phyloP scores from a whole-genome alignment of 2,329 filamentous ascomycete genomes.

The Keithomyces neogunnii region DNA sequence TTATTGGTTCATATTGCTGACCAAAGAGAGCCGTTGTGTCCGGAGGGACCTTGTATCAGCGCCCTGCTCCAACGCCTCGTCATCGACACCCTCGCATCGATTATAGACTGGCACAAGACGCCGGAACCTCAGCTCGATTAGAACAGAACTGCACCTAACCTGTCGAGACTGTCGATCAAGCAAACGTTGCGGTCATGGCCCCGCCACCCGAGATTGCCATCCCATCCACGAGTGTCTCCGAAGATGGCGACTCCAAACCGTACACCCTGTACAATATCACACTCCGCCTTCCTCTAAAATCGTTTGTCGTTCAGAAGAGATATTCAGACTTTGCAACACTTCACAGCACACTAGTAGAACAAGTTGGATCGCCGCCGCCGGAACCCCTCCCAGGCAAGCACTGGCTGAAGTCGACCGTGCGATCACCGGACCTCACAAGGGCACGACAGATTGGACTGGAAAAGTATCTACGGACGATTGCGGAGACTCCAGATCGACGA shows the following conservation, averaged over 20 bases:
- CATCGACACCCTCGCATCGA: no score
- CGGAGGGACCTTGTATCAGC: no score
- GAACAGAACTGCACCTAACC: not conserved
- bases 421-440: slow-evolving; percentile 61
- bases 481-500: slow-evolving; percentile 62
- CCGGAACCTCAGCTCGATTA: not conserved
- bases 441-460: slow-evolving; percentile 61
- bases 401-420: slow-evolving; percentile 68
- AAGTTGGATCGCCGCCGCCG: slow-evolving; percentile 57
- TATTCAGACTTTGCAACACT: slow-evolving; percentile 72
- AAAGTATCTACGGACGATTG: slow-evolving; percentile 62
- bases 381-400: slow-evolving; percentile 61
- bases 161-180: not conserved
- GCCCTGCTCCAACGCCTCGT: no score
- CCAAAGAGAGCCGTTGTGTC: no score
- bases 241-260: slow-evolving; percentile 47
- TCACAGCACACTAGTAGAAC: slow-evolving; percentile 50
- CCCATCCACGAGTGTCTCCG: slow-evolving; percentile 52
- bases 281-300: slow-evolving; percentile 66
- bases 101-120: no score
- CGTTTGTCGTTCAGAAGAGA: slow-evolving; percentile 68
- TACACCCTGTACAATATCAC: slow-evolving; percentile 75
- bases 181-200: slow-evolving; percentile 40
- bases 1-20: no score
- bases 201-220: slow-evolving; percentile 60